Base-by-base conservation (phyloP, 306 rosid genomes). In the Glycyrrhiza uralensis region DNA sequence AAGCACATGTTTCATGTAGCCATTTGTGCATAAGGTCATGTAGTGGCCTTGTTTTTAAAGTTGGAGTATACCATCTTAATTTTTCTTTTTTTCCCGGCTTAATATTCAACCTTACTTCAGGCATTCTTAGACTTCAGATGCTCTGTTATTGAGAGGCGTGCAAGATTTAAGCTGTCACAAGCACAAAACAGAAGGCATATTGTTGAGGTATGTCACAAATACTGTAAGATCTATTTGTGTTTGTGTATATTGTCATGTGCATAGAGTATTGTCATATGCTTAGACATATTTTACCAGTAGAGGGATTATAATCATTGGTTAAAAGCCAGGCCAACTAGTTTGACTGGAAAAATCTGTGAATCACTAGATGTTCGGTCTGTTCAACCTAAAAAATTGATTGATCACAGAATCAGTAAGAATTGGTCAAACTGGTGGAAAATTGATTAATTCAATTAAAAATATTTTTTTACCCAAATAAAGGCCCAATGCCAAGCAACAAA, bases 41-140 rank as follows among this genome's bases (percentile, higher is more conserved):
- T 52, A 19, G 12, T 61, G 39, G 15, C 12, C 30, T 39, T 44
- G 1, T 70, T 63, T 17, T 54, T 3, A 19, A 76, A 36, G 38
- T 45, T 52, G 18, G 56, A 51, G 7, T 55, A n/a, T 11, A 47
- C 46, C n/a, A n/a, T n/a, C n/a, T n/a, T 51, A 39, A 35, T 18
- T 67, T 54, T 36, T 51, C 7, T 63, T 54, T 74, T 68, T 33
- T 23, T 59, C 26, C 5, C 35, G 64, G 69, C 41, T 14, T n/a
- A 41, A 58, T 73, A n/a, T 49, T 62, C 5, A 30, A 61, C 64
- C 11, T 57, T 13, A 65, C 35, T 49, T 42, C 90, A 94, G 96
- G 96, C 91, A 19, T 94, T 94, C 80, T 74, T 94, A 75, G 93
- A 89, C 73, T 94, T 94, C 72, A 89, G 99, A 79, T 94, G 97